A percentile compares a stretch with the other conserved stretches of the same genome.
These are phyloP conservation scores for Calocera viscosa DNA, from an alignment of 768 basidiomycete genomes.

Conservation along the genomic window DNA sequence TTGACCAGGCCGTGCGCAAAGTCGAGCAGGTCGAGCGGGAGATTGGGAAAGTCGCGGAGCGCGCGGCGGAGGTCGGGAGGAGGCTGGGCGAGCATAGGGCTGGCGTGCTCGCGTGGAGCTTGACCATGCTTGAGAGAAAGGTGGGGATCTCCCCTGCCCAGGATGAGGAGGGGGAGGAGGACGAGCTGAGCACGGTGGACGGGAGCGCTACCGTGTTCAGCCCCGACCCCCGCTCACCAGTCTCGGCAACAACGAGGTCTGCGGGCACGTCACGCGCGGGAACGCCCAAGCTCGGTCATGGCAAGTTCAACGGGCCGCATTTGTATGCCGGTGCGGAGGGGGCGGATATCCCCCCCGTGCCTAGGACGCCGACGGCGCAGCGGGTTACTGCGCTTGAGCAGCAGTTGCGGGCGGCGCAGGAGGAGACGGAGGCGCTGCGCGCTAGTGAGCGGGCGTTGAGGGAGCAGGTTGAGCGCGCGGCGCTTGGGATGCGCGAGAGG, in stretches of 20 bases:
- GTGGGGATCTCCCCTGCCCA: conserved; percentile 27
- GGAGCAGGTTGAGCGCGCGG: conserved; percentile 31
- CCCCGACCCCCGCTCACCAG: background rate
- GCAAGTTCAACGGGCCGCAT: conserved; percentile 69
- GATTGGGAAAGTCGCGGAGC: conserved; percentile 52
- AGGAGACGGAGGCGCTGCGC: conserved; percentile 41
- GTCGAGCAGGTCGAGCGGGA: conserved; percentile 61
- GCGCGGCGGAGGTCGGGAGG: conserved; percentile 47
- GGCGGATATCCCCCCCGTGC: conserved; percentile 44
- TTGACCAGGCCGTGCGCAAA: conserved; percentile 59
- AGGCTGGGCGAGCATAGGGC: conserved; percentile 71
- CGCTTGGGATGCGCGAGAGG: conserved; percentile 32
- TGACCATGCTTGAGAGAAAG: conserved; percentile 50
- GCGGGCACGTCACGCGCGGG: conserved; percentile 32
- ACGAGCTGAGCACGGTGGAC: conserved; percentile 12
- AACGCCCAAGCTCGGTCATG: conserved; percentile 33
- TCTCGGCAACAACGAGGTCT: conserved; percentile 32
- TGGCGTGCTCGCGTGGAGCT: conserved; percentile 60
- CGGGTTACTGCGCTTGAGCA: conserved; percentile 48
- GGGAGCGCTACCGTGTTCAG: conserved; percentile 4
- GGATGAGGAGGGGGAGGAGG: conserved; percentile 13
- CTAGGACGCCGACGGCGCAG: conserved; percentile 33
- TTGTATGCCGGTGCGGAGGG: conserved; percentile 72
- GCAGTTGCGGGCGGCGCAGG: conserved; percentile 49
- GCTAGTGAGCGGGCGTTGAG: conserved; percentile 30